These are phyloP conservation scores for Canavalia ensiformis DNA, from an alignment of 306 rosid species.

Conservation along the genomic window DNA sequence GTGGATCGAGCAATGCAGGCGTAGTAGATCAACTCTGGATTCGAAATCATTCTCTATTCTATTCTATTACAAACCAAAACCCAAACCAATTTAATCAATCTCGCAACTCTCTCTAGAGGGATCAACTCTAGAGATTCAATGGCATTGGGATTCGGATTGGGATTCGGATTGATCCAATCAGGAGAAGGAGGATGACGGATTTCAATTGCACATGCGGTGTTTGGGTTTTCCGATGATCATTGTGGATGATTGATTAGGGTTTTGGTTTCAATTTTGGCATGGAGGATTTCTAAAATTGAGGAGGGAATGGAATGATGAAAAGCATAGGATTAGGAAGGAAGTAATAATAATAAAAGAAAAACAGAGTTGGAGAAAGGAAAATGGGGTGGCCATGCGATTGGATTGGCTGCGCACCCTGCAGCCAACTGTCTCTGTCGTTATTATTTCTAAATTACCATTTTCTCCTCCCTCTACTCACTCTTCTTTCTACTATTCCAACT, in stretches of 20 bases:
- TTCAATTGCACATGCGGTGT: no score
- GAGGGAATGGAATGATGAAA: neutral
- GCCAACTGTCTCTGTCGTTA: neutral
- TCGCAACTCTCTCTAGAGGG: no score
- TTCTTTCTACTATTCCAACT: neutral
- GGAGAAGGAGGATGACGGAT: no score
- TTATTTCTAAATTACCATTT: neutral
- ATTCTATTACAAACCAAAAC: no score
- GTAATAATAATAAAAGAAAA: no score
- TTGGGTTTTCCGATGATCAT: no score
- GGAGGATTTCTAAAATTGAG: neutral
- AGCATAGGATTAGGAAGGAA: no score
- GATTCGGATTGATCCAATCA: no score
- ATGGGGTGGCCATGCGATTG: neutral
- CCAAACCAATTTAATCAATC: no score
- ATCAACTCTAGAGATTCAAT: no score
- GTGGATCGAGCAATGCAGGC: constrained; percentile 79
- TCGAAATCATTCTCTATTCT: constrained; percentile 52
- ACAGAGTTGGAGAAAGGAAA: no score
- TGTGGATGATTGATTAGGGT: neutral
- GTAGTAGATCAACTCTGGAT: constrained; percentile 72
- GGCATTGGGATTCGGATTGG: no score
- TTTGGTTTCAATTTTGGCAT: neutral
- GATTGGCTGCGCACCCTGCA: constrained; percentile 5
- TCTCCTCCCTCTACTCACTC: neutral